Conservation (phyloP, 345 rosid genomes). For the Dimocarpus longan region DNA sequence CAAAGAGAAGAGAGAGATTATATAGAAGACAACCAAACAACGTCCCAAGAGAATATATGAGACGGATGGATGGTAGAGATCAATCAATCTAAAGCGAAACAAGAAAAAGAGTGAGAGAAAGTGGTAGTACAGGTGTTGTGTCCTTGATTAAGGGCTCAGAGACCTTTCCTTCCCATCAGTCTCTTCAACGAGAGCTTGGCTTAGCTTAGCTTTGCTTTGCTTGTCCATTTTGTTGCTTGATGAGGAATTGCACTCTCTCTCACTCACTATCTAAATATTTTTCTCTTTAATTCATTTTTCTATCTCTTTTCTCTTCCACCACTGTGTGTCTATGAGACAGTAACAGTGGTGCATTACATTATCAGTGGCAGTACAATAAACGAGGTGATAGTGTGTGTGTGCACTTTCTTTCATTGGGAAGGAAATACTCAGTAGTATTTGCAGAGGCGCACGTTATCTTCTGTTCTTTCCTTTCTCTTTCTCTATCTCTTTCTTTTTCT, state of each 20-base stretch:
- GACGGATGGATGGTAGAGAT: conserved; percentile 15
- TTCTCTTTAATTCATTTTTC: neutral
- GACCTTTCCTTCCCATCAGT: conserved; percentile 25
- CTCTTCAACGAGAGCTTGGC: neutral
- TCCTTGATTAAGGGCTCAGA: neutral
- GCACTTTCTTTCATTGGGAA: conserved; percentile 21
- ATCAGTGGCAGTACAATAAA: conserved; percentile 21
- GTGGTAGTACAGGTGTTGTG: conserved; percentile 22
- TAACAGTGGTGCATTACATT: neutral
- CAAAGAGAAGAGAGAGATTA: neutral
- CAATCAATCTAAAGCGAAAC: neutral
- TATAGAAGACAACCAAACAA: neutral
- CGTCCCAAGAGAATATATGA: conserved; percentile 22
- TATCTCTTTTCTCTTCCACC: neutral
- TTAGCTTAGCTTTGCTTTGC: neutral
- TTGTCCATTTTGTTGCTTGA: conserved; percentile 2
- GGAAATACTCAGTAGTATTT: conserved; percentile 22
- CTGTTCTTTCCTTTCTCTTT: neutral
- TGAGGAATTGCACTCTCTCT: neutral
- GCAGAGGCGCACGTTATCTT: conserved; percentile 24
- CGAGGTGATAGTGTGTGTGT: conserved; percentile 10
- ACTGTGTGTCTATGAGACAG: neutral
- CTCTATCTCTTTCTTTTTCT: neutral
- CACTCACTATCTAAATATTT: neutral
- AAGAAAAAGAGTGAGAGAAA: neutral